A percentile compares a stretch with the other conserved stretches of the same genome.
phyloP scores from a whole-genome alignment of 495 filamentous ascomycete genomes.

The Hyaloscypha hepaticicola region DNA sequence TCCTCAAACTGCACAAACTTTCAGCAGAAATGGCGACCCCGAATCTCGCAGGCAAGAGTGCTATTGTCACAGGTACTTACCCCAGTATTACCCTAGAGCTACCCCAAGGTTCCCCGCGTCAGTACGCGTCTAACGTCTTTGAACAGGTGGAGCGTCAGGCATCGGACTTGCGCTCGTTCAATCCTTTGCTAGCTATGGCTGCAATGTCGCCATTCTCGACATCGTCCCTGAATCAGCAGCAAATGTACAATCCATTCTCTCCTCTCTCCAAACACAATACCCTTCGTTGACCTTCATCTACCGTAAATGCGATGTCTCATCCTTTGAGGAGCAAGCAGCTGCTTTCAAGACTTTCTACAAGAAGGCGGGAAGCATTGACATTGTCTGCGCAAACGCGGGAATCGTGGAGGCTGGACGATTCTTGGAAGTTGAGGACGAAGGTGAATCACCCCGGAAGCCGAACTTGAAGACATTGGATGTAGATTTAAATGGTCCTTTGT shows the following conservation, averaged over 20 bases:
- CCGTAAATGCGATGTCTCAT: constrained; percentile 37
- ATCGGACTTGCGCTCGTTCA: constrained; percentile 51
- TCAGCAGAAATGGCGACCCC: background rate
- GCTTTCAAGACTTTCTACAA: constrained; percentile 40
- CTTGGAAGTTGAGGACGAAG: constrained; percentile 32
- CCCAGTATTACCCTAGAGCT: background rate
- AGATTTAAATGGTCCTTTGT: constrained; percentile 42
- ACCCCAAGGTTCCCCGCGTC: background rate
- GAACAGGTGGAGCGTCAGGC: constrained; percentile 50
- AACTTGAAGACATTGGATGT: constrained; percentile 43
- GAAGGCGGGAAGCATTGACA: constrained; percentile 42
- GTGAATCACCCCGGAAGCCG: constrained; percentile 39
- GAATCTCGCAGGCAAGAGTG: constrained; percentile 7
- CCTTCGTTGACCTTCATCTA: constrained; percentile 37
- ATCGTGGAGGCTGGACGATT: constrained; percentile 46
- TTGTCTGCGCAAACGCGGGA: constrained; percentile 58
- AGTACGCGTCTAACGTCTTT: background rate
- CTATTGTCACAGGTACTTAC: constrained; percentile 14
- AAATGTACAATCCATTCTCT: constrained; percentile 34
- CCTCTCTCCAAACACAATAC: constrained; percentile 37
- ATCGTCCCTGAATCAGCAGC: constrained; percentile 35
- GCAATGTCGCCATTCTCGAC: constrained; percentile 52
- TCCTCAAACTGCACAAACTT: background rate
- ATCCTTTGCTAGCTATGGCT: constrained; percentile 46
- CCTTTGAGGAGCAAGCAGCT: constrained; percentile 34